phyloP scores from a whole-genome alignment of 2,329 filamentous ascomycete genomes.

The Botrytis elliptica region DNA sequence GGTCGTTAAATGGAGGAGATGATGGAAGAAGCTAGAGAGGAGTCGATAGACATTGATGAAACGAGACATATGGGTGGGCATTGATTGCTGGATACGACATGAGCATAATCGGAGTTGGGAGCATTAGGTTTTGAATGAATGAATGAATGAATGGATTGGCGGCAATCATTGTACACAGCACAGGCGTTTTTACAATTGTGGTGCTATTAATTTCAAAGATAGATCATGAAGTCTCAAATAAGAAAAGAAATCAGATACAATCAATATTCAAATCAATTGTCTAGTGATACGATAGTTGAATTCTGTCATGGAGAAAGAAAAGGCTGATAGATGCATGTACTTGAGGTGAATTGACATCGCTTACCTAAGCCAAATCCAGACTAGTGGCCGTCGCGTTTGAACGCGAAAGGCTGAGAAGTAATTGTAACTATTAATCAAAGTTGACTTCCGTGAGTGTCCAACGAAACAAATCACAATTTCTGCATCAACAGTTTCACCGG shows the following conservation, averaged over 20 bases:
- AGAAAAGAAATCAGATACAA: background rate
- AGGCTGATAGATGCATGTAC: background rate
- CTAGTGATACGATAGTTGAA: background rate
- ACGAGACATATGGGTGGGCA: slow-evolving; percentile 18
- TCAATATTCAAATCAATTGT: background rate
- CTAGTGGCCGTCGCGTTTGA: slow-evolving; percentile 9
- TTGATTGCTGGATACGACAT: slow-evolving; percentile 22
- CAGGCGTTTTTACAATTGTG: slow-evolving; percentile 18
- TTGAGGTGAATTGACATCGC: background rate
- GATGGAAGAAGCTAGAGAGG: slow-evolving; percentile 3
- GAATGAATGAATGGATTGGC: slow-evolving; percentile 1
- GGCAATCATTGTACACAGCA: slow-evolving; percentile 16
- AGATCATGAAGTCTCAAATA: slow-evolving; percentile 4
- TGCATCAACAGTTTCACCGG: background rate
- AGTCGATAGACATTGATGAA: slow-evolving; percentile 22
- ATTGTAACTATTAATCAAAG: background rate
- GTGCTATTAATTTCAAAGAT: background rate
- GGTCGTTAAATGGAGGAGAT: slow-evolving; percentile 29
- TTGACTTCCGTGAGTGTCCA: background rate
- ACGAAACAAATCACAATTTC: background rate
- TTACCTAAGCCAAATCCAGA: slow-evolving; percentile 4
- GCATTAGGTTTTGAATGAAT: slow-evolving; percentile 21
- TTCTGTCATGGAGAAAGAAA: background rate
- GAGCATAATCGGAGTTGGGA: slow-evolving; percentile 21
- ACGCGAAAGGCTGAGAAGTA: background rate